Conservation (phyloP, 139 green algal genomes). For the Chlamydomonas applanata region DNA sequence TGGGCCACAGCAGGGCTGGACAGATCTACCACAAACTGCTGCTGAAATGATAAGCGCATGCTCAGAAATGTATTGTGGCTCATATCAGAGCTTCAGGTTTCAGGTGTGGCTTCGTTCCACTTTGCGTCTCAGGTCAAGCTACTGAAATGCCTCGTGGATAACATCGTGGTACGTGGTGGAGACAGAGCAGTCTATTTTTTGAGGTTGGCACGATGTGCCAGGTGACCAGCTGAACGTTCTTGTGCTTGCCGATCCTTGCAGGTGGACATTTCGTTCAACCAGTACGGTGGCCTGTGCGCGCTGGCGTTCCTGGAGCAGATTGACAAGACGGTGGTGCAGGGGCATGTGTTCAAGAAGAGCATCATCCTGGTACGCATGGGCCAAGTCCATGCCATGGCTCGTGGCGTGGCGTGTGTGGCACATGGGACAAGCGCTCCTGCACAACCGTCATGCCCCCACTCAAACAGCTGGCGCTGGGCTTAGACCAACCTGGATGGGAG, state of each 20-base stretch:
- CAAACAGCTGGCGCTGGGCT: too few species aligned
- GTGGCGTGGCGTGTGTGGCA: background rate
- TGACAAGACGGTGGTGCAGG: constrained; percentile 67
- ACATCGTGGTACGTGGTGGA: constrained; percentile 70
- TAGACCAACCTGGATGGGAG: background rate
- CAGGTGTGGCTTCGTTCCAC: background rate
- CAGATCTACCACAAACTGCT: too few species aligned
- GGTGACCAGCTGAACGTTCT: too few species aligned
- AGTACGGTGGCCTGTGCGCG: constrained; percentile 88
- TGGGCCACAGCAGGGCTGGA: too few species aligned
- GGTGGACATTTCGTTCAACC: constrained; percentile 95
- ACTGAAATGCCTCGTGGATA: constrained; percentile 93
- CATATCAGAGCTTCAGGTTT: background rate
- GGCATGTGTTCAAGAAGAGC: constrained; percentile 93
- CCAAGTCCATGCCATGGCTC: too few species aligned
- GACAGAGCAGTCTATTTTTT: too few species aligned
- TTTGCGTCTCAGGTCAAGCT: constrained; percentile 75
- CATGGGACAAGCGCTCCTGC: too few species aligned
- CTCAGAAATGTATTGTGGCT: too few species aligned
- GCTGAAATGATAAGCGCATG: too few species aligned
- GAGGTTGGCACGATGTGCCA: too few species aligned
- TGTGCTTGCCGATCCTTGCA: too few species aligned
- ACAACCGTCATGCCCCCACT: too few species aligned
- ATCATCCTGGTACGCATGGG: constrained; percentile 81
- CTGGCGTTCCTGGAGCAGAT: constrained; percentile 90